Evolutionary conservation across 495 filamentous ascomycete species (phyloP).

Genomic region (Neurospora cerealis): DNA sequence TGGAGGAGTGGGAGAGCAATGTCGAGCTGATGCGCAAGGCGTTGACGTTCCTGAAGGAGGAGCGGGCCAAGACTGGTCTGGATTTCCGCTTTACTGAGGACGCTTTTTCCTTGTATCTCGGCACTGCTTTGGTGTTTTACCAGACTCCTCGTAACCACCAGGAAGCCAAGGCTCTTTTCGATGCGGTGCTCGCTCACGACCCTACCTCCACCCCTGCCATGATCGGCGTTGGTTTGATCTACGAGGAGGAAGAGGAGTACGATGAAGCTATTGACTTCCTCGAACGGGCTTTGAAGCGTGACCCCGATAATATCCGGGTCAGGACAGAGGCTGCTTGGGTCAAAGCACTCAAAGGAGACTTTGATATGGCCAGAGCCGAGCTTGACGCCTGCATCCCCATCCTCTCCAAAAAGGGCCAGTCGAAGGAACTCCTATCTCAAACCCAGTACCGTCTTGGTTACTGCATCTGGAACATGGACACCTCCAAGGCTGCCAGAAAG

Average conservation of each 20-base stretch:
- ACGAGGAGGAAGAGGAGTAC: slow-evolving; percentile 87
- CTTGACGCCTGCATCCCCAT: slow-evolving; percentile 59
- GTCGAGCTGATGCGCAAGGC: slow-evolving; percentile 72
- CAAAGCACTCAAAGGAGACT: slow-evolving; percentile 71
- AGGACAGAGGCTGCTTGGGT: slow-evolving; percentile 83
- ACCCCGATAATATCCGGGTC: slow-evolving; percentile 63
- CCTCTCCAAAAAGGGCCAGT: slow-evolving; percentile 37
- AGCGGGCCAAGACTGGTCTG: slow-evolving; percentile 56
- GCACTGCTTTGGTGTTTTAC: slow-evolving; percentile 73
- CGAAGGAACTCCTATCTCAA: slow-evolving; percentile 67
- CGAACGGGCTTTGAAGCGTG: slow-evolving; percentile 57
- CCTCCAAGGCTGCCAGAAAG: slow-evolving; percentile 60
- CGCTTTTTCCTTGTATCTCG: slow-evolving; percentile 64
- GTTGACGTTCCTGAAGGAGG: slow-evolving; percentile 44
- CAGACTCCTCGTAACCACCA: slow-evolving; percentile 81
- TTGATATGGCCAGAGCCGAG: slow-evolving; percentile 49
- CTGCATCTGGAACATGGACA: slow-evolving; percentile 77
- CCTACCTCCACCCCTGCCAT: slow-evolving; percentile 66
- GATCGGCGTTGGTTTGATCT: slow-evolving; percentile 81
- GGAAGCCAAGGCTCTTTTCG: slow-evolving; percentile 77
- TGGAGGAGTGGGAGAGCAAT: slow-evolving; percentile 80
- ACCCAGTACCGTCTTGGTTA: slow-evolving; percentile 81
- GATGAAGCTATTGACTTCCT: slow-evolving; percentile 68
- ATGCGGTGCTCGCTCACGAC: slow-evolving; percentile 62
- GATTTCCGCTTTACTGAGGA: slow-evolving; percentile 57